Evolutionary conservation across 2,329 filamentous ascomycete genomes (phyloP).

Genomic region (Ascochyta clinopodiicola): DNA sequence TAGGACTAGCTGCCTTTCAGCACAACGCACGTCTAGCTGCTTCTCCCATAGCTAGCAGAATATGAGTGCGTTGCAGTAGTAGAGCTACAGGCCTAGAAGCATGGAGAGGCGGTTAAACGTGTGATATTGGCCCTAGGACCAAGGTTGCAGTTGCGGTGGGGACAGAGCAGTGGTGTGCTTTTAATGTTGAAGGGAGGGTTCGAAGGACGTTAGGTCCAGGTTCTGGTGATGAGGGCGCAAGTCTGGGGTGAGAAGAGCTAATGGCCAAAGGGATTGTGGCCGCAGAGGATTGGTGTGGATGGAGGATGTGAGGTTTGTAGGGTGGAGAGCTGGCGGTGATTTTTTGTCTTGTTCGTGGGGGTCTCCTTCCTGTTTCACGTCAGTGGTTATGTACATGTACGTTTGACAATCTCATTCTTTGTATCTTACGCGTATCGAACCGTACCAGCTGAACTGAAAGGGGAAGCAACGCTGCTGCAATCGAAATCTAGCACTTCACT

Average conservation of each 20-base stretch:
- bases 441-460: not conserved
- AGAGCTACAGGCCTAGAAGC: constrained; percentile 12
- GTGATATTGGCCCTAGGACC: constrained; percentile 28
- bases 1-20: constrained; percentile 32
- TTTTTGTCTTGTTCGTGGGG: not conserved
- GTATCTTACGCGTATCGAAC: not conserved
- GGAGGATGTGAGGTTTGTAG: constrained; percentile 33
- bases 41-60: constrained; percentile 22
- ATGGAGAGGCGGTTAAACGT: constrained; percentile 24
- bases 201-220: constrained; percentile 34
- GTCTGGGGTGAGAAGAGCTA: constrained; percentile 19
- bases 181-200: constrained; percentile 26
- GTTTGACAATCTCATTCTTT: not conserved
- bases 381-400: not conserved
- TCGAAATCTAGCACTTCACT: not conserved
- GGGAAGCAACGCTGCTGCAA: too few species aligned
- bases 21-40: constrained; percentile 33
- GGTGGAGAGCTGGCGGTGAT: constrained; percentile 28
- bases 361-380: too few species aligned
- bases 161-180: constrained; percentile 35
- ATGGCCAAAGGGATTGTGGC: constrained; percentile 28
- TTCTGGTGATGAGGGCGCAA: constrained; percentile 10
- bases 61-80: constrained; percentile 15
- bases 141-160: constrained; percentile 30
- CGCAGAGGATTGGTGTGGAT: constrained; percentile 41